Evolutionary conservation across 2,329 filamentous ascomycete genomes (phyloP), one percentile per base, ranked within the genome.

Genomic region (Curvularia eragrostidis): DNA sequence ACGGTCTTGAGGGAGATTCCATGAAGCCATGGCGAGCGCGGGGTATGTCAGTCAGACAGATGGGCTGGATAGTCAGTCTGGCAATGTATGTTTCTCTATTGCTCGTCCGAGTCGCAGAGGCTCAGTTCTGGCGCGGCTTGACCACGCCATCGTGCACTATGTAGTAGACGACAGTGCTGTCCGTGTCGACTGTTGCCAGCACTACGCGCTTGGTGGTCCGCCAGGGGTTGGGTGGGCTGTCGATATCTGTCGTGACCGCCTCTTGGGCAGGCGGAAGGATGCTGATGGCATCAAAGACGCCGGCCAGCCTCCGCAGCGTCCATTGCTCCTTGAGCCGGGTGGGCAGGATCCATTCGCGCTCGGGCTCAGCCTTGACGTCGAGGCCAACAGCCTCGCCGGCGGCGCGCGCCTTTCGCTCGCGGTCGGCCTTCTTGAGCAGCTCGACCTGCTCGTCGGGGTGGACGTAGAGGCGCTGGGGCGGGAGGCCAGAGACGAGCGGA

Each of bases 91-190:
- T 39, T 46, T 56, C 49, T 52, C 41, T 49, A 42, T 38, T 32
- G 51, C 46, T 18, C 3, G 43, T 46, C 43, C 43, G 18, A 21
- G 26, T 21, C 9, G 24, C 43, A 46, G 38, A 41, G 9, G 50
- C 59, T 71, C 66, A 94, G 74, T 95, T 95, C 75, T 94, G 91
- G 56, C 91, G 83, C 23, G 91, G 91, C 80, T 94, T 95, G 52
- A 94, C 90, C 63, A 93, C 87, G n/a, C 91, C 91, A 75, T 94
- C 90, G 69, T 94, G 91, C 74, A 94, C 86, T 62, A 93, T 84
- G 72, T 95, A 95, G 77, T 94, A 95, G 39, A 91, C 89, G 18
- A 95, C 84, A 0, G 91, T 94, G 63, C 91, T 93, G 77, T 95
- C 91, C 67, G 90, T 87, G 71, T 92, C 89, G 47, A 92, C 80